Evolutionary conservation across 2,329 filamentous ascomycete genomes (phyloP).

Genomic region (Byssothecium circinans): DNA sequence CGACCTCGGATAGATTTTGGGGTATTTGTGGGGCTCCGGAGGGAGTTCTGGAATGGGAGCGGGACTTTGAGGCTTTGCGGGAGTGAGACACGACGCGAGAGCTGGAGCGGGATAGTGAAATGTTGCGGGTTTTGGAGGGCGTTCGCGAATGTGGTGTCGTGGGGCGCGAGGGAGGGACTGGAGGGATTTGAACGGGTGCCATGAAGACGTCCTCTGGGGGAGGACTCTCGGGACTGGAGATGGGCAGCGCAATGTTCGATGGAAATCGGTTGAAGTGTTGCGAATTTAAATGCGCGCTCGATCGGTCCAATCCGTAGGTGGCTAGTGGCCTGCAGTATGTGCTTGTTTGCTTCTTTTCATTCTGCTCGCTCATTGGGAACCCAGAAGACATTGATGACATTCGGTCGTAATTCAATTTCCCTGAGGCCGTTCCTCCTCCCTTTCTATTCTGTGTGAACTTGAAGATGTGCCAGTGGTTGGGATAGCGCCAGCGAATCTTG

Average conservation of each 20-base stretch:
- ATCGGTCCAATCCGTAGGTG: slow-evolving; percentile 30
- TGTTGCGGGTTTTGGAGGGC: background rate
- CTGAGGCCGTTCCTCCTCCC: background rate
- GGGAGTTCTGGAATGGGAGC: background rate
- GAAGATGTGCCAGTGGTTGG: background rate
- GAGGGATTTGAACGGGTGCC: slow-evolving; percentile 22
- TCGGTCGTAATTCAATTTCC: slow-evolving; percentile 6
- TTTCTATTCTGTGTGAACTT: slow-evolving; percentile 6
- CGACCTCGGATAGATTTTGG: slow-evolving; percentile 17
- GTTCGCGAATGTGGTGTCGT: slow-evolving; percentile 4
- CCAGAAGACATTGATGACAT: slow-evolving; percentile 12
- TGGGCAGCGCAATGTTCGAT: slow-evolving; percentile 17
- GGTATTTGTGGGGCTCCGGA: slow-evolving; percentile 15
- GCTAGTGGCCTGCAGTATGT: slow-evolving; percentile 31
- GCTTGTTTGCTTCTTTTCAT: slow-evolving; percentile 2
- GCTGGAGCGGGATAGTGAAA: background rate
- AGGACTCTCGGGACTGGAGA: slow-evolving; percentile 6
- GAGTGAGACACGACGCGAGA: background rate
- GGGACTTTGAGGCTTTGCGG: slow-evolving; percentile 5
- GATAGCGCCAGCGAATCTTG: slow-evolving; percentile 8
- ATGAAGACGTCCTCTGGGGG: slow-evolving; percentile 30
- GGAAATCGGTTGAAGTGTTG: slow-evolving; percentile 23
- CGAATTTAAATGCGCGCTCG: slow-evolving; percentile 21
- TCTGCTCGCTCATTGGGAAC: slow-evolving; percentile 17
- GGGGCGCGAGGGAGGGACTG: slow-evolving; percentile 8